A percentile compares a stretch with the other conserved stretches of the same genome.
phyloP scores from a whole-genome alignment of 1,284 basidiomycete species.

The Ceratobasidium sp. region DNA sequence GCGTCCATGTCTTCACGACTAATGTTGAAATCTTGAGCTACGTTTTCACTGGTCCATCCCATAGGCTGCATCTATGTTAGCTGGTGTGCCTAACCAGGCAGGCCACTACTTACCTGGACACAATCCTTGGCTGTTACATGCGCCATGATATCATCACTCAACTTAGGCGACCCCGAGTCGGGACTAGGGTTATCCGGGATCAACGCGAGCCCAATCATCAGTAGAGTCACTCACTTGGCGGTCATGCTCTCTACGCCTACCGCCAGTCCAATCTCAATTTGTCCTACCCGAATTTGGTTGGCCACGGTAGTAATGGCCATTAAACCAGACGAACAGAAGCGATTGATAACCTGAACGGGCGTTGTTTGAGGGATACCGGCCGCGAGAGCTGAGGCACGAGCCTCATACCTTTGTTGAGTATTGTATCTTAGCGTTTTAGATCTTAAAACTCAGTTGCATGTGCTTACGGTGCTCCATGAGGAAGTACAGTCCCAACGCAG shows the following conservation, averaged over 20 bases:
- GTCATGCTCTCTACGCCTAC: slow-evolving; percentile 87
- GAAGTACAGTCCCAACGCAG: slow-evolving; percentile 71
- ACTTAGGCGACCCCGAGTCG: slow-evolving; percentile 54
- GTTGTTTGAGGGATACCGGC: slow-evolving; percentile 80
- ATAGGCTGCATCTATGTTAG: slow-evolving; percentile 61
- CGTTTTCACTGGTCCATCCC: slow-evolving; percentile 88
- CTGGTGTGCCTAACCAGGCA: slow-evolving; percentile 42
- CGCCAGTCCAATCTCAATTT: slow-evolving; percentile 75
- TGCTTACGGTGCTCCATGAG: slow-evolving; percentile 64
- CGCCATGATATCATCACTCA: slow-evolving; percentile 56
- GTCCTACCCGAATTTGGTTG: slow-evolving; percentile 73
- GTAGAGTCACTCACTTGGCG: slow-evolving; percentile 62
- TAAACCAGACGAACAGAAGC: slow-evolving; percentile 83
- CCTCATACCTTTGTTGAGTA: slow-evolving; percentile 77
- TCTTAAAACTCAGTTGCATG: too few relatives aligned
- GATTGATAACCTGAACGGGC: slow-evolving; percentile 78
- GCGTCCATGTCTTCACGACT: slow-evolving; percentile 85
- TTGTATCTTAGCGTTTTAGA: too few relatives aligned
- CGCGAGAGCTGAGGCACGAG: slow-evolving; percentile 78
- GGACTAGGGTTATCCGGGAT: slow-evolving; percentile 56
- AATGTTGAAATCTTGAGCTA: slow-evolving; percentile 80
- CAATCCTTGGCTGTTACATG: slow-evolving; percentile 68
- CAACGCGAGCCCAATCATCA: not conserved
- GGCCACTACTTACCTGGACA: slow-evolving; percentile 62
- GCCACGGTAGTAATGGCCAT: slow-evolving; percentile 85